A percentile compares a stretch with the other conserved stretches of the same genome.
Conservation (phyloP, 306 rosid species). For the Nissolia schottii region DNA sequence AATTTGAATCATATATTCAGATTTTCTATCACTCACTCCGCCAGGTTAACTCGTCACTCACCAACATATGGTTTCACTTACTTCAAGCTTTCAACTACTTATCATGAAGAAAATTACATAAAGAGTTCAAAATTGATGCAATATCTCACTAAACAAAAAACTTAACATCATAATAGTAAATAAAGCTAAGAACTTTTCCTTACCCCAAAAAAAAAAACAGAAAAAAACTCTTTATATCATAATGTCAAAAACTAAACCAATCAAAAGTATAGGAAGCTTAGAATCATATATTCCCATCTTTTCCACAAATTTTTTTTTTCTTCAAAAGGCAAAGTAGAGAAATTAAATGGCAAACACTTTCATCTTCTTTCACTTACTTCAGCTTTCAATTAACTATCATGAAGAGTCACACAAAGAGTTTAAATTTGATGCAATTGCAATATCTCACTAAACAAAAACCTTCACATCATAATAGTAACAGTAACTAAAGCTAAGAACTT, state of each 20-base stretch:
- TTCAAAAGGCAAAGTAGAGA: background rate
- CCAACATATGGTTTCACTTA: background rate
- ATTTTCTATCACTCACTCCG: background rate
- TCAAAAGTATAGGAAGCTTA: background rate
- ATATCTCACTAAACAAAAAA: background rate
- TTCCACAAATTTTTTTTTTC: too few species aligned
- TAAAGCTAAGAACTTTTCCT: background rate
- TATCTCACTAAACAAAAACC: background rate
- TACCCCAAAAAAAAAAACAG: background rate
- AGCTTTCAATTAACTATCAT: slow-evolving; percentile 5
- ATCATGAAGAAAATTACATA: background rate
- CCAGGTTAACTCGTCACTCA: background rate
- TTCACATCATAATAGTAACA: too few species aligned
- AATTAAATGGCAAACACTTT: background rate
- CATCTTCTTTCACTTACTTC: background rate
- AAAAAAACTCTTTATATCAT: background rate
- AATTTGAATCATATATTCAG: background rate
- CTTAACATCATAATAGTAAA: background rate
- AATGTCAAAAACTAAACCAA: background rate
- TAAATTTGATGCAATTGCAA: background rate
- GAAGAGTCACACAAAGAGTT: background rate
- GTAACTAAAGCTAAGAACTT: background rate
- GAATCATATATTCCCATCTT: background rate
- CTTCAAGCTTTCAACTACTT: slow-evolving; percentile 5
- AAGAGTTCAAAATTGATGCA: background rate